phyloP scores from a whole-genome alignment of 2,329 filamentous ascomycete species.

The Diaporthe helianthi region DNA sequence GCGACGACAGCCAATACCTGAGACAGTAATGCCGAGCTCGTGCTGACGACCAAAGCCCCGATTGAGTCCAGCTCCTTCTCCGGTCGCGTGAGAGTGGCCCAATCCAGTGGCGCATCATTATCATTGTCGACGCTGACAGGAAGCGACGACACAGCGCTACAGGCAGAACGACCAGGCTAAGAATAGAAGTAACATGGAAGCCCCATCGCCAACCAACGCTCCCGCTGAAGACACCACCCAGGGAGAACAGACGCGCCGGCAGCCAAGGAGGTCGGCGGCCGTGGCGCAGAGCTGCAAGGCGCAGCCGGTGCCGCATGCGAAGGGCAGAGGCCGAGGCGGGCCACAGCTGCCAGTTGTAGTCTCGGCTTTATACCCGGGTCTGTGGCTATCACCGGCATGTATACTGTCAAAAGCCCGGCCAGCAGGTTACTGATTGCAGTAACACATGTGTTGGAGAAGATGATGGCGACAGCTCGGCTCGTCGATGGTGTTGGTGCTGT shows the following conservation, averaged over 20 bases:
- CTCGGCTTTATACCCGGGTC: not conserved
- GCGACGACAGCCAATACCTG: conserved; percentile 58
- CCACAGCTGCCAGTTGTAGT: conserved; percentile 34
- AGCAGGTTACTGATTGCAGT: not conserved
- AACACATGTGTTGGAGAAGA: not conserved
- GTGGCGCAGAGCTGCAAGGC: conserved; percentile 46
- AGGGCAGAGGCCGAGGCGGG: conserved; percentile 38
- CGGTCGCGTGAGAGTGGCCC: not conserved
- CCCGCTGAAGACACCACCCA: conserved; percentile 57
- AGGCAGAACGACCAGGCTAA: not conserved
- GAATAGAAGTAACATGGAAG: not conserved
- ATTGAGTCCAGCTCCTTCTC: conserved; percentile 59
- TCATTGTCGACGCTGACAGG: conserved; percentile 39
- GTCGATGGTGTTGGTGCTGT: not conserved
- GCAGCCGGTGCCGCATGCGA: conserved; percentile 36
- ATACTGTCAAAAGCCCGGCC: not conserved
- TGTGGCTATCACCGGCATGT: not conserved
- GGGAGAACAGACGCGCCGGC: conserved; percentile 49
- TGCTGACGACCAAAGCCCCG: conserved; percentile 53
- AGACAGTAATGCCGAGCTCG: conserved; percentile 55
- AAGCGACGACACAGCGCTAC: conserved; percentile 45
- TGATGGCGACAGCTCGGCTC: not conserved
- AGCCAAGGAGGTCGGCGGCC: conserved; percentile 46
- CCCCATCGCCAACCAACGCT: conserved; percentile 53
- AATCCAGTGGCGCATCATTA: conserved; percentile 37